Evolutionary conservation across 495 filamentous ascomycete genomes (phyloP).

Genomic region (Penicillium flavigenum): DNA sequence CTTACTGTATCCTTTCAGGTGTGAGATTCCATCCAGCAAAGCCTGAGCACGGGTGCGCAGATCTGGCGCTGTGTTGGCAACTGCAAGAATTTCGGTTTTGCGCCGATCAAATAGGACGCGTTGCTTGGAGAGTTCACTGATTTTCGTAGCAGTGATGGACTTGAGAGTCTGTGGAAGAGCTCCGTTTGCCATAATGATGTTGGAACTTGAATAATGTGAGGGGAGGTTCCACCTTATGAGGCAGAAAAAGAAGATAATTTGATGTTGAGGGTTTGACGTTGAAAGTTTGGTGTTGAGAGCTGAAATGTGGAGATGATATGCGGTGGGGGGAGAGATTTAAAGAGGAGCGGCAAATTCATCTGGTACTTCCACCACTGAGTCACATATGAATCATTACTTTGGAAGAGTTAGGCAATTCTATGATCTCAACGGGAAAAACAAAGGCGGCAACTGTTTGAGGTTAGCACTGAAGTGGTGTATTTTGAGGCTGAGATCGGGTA

Average conservation of each 20-base stretch:
- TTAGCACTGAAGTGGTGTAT: not conserved
- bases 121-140: constrained; percentile 60
- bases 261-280: not conserved
- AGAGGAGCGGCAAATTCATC: not conserved
- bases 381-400: not conserved
- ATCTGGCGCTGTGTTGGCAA: constrained; percentile 27
- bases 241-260: not conserved
- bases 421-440: not conserved
- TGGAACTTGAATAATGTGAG: not conserved
- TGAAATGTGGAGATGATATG: not conserved
- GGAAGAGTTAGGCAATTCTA: accelerated
- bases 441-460: not conserved
- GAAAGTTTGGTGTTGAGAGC: not conserved
- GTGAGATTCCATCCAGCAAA: constrained; percentile 42
- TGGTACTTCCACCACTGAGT: not conserved
- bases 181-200: constrained; percentile 27
- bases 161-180: constrained; percentile 61
- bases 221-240: not conserved
- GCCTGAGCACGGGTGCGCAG: constrained; percentile 32
- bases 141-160: constrained; percentile 65
- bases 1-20: constrained; percentile 37
- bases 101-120: constrained; percentile 50
- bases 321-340: not conserved
- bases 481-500: not conserved
- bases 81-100: constrained; percentile 34